Evolutionary conservation across 352 stramenopile species (phyloP).

Genomic region (Phytophthora uliginosa): DNA sequence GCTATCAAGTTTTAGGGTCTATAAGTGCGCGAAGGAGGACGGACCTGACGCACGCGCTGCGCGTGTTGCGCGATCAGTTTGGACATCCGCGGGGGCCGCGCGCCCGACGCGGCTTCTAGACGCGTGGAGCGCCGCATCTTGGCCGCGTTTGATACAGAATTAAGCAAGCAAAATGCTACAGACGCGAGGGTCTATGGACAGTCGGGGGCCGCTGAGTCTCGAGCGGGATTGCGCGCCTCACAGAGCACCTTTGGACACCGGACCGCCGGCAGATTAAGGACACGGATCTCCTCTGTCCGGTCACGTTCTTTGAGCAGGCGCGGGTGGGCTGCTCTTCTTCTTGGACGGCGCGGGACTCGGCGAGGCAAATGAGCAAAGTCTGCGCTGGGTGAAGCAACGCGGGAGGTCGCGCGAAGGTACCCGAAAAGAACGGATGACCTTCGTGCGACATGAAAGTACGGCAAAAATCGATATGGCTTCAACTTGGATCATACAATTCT

Average conservation of each 20-base stretch:
- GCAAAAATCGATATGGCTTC: constrained; percentile 20
- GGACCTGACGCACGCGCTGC: constrained; percentile 49
- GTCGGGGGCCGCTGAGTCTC: constrained; percentile 1
- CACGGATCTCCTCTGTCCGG: constrained; percentile 21
- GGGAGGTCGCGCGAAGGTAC: constrained; percentile 18
- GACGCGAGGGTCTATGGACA: constrained; percentile 6
- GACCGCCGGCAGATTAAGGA: constrained; percentile 5
- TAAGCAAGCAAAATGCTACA: constrained; percentile 31
- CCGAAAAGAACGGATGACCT: background rate
- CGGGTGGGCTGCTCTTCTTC: constrained; percentile 20
- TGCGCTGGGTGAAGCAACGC: constrained; percentile 6
- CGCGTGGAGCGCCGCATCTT: constrained; percentile 77
- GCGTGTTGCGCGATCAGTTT: constrained; percentile 62
- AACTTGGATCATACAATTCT: constrained; percentile 5
- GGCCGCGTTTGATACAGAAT: constrained; percentile 18
- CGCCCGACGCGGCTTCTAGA: constrained; percentile 55
- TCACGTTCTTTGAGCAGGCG: constrained; percentile 5
- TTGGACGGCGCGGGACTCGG: constrained; percentile 32
- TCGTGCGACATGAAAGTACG: constrained; percentile 10
- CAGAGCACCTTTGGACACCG: constrained; percentile 19
- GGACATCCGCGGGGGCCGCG: constrained; percentile 67
- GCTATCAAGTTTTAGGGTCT: constrained; percentile 12
- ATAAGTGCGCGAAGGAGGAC: constrained; percentile 6
- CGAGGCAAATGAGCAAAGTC: constrained; percentile 37
- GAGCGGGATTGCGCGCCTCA: constrained; percentile 7